Evolutionary conservation across 495 filamentous ascomycete genomes (phyloP), one percentile per base, ranked within the genome.

Genomic region (Penicillium fimorum): DNA sequence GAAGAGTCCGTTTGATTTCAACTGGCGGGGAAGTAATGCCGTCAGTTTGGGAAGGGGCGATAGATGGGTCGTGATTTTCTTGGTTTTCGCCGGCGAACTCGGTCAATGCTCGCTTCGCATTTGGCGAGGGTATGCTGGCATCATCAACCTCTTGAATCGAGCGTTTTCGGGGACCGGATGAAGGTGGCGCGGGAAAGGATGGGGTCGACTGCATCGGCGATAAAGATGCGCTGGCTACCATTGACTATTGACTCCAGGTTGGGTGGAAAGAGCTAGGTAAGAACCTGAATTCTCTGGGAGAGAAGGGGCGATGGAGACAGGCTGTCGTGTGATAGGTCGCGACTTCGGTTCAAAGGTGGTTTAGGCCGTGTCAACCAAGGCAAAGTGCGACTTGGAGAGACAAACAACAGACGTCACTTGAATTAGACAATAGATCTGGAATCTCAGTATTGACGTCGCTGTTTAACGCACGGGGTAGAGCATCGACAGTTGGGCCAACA

Each of bases 81-180:
- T 73, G 68, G 17, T 73, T 62, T 24, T 70, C 63, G 2, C 35
- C 47, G 4, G 17, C 29, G 43, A 48, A 47, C 18, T 35, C 38
- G 0, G 55, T 59, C 4, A 63, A 45, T 11, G 64, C 7, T 13
- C 59, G 54, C 47, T 69, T 67, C 1, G 55, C 41, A 2, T 48
- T 55, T 13, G 61, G 46, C 5, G 62, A 48, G 1, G 62, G 20
- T 59, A 70, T 53, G 2, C 29, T 30, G 3, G 56, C 18, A 17
- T 69, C 66, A 9, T 74, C 68, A 0, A 68, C 57, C 25, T 75
- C 72, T 18, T 68, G 61, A 5, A 73, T 65, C 0, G 72, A 63
- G 2, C 72, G 63, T 55, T 75, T 75, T 10, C 70, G 59, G 2
- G 62, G 20, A 2, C 56, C 47, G 10, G 49, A 24, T 13, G 61